These are phyloP conservation scores for Circinella umbellata DNA, from an alignment of 371 early-diverging fungal genomes.

Conservation along the genomic window DNA sequence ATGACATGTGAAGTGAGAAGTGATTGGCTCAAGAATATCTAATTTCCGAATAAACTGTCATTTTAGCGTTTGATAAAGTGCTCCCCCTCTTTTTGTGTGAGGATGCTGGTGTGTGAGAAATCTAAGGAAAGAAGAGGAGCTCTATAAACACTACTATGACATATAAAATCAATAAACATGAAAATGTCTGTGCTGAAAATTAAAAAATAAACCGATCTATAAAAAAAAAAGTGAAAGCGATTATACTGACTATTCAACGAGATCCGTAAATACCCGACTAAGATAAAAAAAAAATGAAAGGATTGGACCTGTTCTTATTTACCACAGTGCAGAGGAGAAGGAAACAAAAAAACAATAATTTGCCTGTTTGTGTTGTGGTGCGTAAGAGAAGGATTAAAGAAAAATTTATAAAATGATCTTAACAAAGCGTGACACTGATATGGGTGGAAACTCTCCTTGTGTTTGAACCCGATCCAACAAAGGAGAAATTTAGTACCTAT, in stretches of 20 bases:
- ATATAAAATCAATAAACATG: neutral
- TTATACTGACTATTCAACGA: neutral
- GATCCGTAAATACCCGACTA: no score
- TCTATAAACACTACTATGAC: neutral
- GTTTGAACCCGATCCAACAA: no score
- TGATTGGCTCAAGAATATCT: constrained; percentile 1
- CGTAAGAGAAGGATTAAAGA: no score
- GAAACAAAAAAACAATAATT: no score
- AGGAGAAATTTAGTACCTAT: no score
- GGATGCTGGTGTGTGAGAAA: neutral
- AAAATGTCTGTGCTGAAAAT: constrained; percentile 1
- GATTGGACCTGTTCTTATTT: no score
- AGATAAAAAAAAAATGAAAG: no score
- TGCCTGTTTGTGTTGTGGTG: no score
- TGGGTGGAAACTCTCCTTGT: no score
- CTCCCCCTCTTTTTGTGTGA: neutral
- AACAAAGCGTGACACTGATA: no score
- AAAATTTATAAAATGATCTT: no score
- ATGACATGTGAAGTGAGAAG: constrained; percentile 1
- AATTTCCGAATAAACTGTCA: constrained; percentile 7
- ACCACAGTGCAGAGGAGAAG: no score
- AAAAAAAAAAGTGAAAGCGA: neutral
- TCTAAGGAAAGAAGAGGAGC: neutral
- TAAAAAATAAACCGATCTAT: neutral
- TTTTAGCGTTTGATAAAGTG: constrained; percentile 5